These are phyloP conservation scores for Plasmodium cynomolgi DNA, from an alignment of 169 alveolate species.

Conservation along the genomic window DNA sequence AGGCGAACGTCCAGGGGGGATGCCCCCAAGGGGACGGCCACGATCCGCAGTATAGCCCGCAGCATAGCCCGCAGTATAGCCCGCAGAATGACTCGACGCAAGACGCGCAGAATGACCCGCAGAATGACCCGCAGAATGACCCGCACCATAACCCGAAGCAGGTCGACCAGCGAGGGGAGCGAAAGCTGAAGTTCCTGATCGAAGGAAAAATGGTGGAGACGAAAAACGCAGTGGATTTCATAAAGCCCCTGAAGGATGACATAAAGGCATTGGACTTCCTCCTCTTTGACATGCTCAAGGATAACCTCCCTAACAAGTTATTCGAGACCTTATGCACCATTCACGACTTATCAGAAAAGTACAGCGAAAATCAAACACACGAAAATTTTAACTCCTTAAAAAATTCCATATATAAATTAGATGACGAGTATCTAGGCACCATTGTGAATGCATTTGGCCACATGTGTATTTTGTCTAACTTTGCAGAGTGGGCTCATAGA, in stretches of 20 bases:
- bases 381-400: conserved; percentile 49
- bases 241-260: conserved; percentile 71
- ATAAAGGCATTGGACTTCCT: conserved; percentile 62
- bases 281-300: conserved; percentile 59
- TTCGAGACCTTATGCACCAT: conserved; percentile 47
- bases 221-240: conserved; percentile 38
- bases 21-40: background rate
- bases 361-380: conserved; percentile 61
- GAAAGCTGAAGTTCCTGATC: conserved; percentile 32
- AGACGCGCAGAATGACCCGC: background rate
- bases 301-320: conserved; percentile 48
- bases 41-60: background rate
- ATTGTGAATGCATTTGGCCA: conserved; percentile 80
- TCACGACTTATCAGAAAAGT: conserved; percentile 61
- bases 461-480: conserved; percentile 80
- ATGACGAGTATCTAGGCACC: conserved; percentile 58
- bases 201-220: conserved; percentile 68
- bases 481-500: conserved; percentile 85
- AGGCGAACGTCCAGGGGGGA: background rate
- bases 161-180: conserved; percentile 4
- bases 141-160: background rate
- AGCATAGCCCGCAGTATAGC: background rate
- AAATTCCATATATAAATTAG: conserved; percentile 25
- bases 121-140: background rate
- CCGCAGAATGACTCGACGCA: background rate